Percentiles rank a stretch among this genome's conserved stretches.
These are phyloP conservation scores for Rhamnella rubrinervis DNA, from an alignment of 331 rosid species.

Conservation along the genomic window DNA sequence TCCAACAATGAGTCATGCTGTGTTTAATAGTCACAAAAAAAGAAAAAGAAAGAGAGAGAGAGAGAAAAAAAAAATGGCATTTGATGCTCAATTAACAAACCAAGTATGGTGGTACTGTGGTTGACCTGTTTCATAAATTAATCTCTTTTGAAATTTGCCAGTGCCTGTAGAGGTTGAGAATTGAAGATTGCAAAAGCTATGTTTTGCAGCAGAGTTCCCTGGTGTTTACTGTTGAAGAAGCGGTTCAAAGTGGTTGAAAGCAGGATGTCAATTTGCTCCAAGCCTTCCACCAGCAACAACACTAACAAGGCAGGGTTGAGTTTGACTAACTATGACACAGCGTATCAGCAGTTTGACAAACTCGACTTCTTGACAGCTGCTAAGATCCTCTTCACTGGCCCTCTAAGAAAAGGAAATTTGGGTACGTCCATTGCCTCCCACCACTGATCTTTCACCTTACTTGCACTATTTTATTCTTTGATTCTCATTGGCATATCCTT, in stretches of 20 bases:
- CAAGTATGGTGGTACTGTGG: too few species aligned
- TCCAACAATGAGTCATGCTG: too few species aligned
- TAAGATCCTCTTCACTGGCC: conserved; percentile 62
- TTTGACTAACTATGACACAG: conserved; percentile 38
- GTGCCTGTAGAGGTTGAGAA: too few species aligned
- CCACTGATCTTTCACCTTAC: not conserved
- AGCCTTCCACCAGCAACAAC: conserved; percentile 16
- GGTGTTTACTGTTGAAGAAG: conserved; percentile 39
- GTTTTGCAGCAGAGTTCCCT: conserved; percentile 38
- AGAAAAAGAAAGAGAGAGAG: too few species aligned
- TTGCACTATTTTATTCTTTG: not conserved
- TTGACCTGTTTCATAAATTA: too few species aligned
- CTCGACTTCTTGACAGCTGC: conserved; percentile 67
- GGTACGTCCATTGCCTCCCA: conserved; percentile 40
- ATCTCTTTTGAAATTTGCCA: too few species aligned
- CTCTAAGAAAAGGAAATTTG: conserved; percentile 62
- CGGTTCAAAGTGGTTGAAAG: conserved; percentile 30
- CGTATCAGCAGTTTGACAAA: conserved; percentile 61
- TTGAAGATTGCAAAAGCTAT: conserved; percentile 1
- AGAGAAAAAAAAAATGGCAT: too few species aligned
- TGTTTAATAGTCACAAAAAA: too few species aligned
- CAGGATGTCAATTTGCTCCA: conserved; percentile 38
- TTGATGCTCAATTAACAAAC: too few species aligned
- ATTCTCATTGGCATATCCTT: conserved; percentile 36
- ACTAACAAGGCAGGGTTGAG: conserved; percentile 17